Evolutionary conservation across 1,284 basidiomycete genomes (phyloP).

Genomic region (Ceratobasidium sp.): DNA sequence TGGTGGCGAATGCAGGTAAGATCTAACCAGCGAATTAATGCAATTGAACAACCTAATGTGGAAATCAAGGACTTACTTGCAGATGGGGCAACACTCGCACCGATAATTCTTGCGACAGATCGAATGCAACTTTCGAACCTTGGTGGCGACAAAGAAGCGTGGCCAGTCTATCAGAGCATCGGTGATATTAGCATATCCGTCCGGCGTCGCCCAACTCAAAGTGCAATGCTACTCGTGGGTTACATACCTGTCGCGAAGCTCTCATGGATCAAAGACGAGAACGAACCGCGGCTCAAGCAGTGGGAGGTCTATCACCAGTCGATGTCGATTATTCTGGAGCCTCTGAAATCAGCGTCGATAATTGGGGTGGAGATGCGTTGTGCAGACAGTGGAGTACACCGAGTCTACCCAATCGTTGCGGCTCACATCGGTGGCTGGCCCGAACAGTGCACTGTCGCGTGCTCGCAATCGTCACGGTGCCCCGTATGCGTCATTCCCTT

Average conservation of each 20-base stretch:
- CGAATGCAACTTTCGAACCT: conserved; percentile 42
- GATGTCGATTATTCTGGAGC: conserved; percentile 47
- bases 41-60: background rate
- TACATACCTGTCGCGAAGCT: conserved; percentile 36
- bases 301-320: conserved; percentile 50
- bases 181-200: conserved; percentile 46
- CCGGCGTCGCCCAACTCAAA: background rate
- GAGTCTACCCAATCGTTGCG: conserved; percentile 48
- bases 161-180: conserved; percentile 45
- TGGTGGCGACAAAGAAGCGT: conserved; percentile 40
- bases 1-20: conserved; percentile 45
- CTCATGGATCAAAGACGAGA: background rate
- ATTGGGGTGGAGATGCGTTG: conserved; percentile 45
- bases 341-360: conserved; percentile 41
- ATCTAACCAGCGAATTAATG: background rate
- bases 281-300: background rate
- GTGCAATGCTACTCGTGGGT: conserved; percentile 37
- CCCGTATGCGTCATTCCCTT: background rate
- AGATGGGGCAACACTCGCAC: conserved; percentile 39
- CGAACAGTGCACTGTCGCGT: conserved; percentile 49
- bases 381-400: conserved; percentile 43
- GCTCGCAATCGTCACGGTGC: conserved; percentile 33
- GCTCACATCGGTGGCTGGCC: conserved; percentile 51
- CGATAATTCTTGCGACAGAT: conserved; percentile 45
- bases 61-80: conserved; percentile 33